Percentiles rank a stretch among this genome's conserved stretches.
phyloP scores from a whole-genome alignment of 345 rosid genomes.

The Corymbia maculata region DNA sequence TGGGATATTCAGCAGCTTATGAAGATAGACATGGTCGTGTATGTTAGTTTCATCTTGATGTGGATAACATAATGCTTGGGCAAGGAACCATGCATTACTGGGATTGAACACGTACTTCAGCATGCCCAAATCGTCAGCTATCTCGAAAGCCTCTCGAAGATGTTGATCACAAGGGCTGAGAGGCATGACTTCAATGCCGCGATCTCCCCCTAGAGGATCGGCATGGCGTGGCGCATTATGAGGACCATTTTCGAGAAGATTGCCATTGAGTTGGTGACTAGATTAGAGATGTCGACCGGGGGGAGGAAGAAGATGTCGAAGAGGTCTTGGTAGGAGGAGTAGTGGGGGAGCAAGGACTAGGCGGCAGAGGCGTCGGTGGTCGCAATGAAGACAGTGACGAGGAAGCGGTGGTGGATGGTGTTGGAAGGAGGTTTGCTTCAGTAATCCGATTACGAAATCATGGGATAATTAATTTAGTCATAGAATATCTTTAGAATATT shows the following conservation, averaged over 20 bases:
- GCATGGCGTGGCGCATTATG: constrained; percentile 1
- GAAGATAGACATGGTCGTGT: constrained; percentile 9
- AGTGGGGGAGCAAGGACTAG: neutral
- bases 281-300: constrained; percentile 10
- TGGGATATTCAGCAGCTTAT: constrained; percentile 24
- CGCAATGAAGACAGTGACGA: constrained; percentile 16
- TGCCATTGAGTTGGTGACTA: neutral
- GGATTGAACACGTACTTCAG: constrained; percentile 25
- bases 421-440: too few species aligned
- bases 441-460: too few species aligned
- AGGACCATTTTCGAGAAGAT: neutral
- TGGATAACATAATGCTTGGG: constrained; percentile 15
- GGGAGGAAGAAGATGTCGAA: constrained; percentile 12
- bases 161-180: constrained; percentile 22
- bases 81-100: constrained; percentile 34
- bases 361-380: neutral
- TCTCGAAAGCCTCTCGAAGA: constrained; percentile 7
- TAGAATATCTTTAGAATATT: too few species aligned
- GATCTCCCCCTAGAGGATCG: constrained; percentile 5
- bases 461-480: too few species aligned
- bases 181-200: constrained; percentile 5
- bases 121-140: constrained; percentile 41
- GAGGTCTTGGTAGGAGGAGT: neutral
- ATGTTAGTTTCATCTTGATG: constrained; percentile 2
- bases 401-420: constrained; percentile 8